Base-by-base conservation (phyloP, 768 basidiomycete species). In the Lactifluus echinatus region DNA sequence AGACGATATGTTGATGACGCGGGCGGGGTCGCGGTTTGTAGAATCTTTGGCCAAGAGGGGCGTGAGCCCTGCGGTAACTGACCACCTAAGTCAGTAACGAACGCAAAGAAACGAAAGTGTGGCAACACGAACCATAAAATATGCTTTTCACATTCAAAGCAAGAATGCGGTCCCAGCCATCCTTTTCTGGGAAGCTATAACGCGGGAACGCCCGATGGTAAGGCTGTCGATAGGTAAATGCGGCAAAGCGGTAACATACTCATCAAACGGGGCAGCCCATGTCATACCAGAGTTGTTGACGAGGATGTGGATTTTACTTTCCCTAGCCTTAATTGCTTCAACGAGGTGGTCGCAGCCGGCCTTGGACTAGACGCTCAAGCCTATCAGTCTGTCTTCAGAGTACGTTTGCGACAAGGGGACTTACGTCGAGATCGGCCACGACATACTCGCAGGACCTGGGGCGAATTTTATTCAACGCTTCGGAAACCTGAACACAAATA, bases 131-230 rank as follows among this genome's bases (percentile, higher is more conserved):
- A 89, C 87, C 75, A 71, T 91, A 93, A 64, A 89, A 93, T 42
- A 87, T 75, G 57, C 83, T 82, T 73, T 93, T 93, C 51, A 93
- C 89, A 66, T 93, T 93, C 36, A 92, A 80, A 23, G 81, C 79
- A 67, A 92, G 79, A 37, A 93, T 75, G 33, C 85, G 83, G 62
- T 93, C 89, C 91, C 91, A 93, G 1, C 91, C 90, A 63, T 83
- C 83, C 63, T 82, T 82, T 69, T 92, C 89, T 0, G 89, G 88
- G 60, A 88, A 80, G 62, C 70, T 72, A 52, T 42, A 21, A 21
- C 7, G 24, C 4, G 19, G 26, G 28, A n/a, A n/a, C n/a, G n/a
- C n/a, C n/a, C n/a, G n/a, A n/a, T 34, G 36, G 24, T 39, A 21
- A 17, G 15, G 8, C 11, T 4, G 8, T 28, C 14, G 10, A 47